phyloP scores from a whole-genome alignment of 257 asterid species.

The Anisodus tanguticus region DNA sequence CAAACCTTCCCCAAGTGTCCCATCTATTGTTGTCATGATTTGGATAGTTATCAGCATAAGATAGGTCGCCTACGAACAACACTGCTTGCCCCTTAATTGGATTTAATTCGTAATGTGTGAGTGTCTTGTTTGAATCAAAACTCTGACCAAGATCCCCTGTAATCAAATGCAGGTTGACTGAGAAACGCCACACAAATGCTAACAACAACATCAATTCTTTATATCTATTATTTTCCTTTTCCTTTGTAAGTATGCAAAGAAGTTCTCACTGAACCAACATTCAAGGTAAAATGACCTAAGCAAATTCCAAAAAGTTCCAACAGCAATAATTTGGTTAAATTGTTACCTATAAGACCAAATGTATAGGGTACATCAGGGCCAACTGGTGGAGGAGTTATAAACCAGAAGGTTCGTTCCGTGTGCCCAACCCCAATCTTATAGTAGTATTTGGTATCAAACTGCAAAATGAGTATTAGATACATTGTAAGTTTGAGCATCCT shows the following conservation, averaged over 20 bases:
- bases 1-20: slow-evolving; percentile 93
- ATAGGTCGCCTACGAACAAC: slow-evolving; percentile 80
- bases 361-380: slow-evolving; percentile 91
- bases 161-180: background rate
- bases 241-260: background rate
- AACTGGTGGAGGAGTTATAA: slow-evolving; percentile 72
- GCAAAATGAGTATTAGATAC: slow-evolving; percentile 33
- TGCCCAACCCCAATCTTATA: slow-evolving; percentile 67
- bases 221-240: background rate
- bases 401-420: slow-evolving; percentile 71
- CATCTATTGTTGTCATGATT: slow-evolving; percentile 78
- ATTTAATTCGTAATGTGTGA: slow-evolving; percentile 72
- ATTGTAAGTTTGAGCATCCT: background rate
- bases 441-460: slow-evolving; percentile 80
- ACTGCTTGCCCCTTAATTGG: slow-evolving; percentile 74
- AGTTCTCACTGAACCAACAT: background rate
- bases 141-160: slow-evolving; percentile 93
- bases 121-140: slow-evolving; percentile 71
- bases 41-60: slow-evolving; percentile 78
- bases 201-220: background rate
- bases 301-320: slow-evolving; percentile 14
- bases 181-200: background rate
- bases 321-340: background rate
- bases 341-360: slow-evolving; percentile 83
- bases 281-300: background rate